A percentile compares a stretch with the other conserved stretches of the same genome.
Conservation (phyloP, 371 early-diverging fungal species). For the Encephalitozoon hellem region DNA sequence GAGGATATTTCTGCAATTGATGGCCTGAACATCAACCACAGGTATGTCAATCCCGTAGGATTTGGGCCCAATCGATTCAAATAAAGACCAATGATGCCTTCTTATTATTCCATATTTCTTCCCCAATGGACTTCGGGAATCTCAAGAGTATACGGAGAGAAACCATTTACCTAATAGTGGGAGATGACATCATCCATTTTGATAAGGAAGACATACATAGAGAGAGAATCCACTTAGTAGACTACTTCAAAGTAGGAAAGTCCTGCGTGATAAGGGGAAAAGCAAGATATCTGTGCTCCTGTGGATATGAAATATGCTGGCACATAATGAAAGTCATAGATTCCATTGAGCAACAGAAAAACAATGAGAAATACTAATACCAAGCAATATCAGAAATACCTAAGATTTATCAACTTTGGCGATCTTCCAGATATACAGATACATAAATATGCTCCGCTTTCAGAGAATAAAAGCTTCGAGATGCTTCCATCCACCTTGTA, state of each 20-base stretch:
- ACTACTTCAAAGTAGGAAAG: slow-evolving; percentile 3
- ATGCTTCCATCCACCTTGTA: neutral
- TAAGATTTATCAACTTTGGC: slow-evolving; percentile 1
- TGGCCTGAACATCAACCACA: slow-evolving; percentile 1
- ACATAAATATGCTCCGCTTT: neutral
- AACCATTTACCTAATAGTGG: slow-evolving; percentile 14
- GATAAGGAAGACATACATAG: neutral
- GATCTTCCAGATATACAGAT: neutral
- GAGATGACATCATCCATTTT: neutral
- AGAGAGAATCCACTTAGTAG: neutral
- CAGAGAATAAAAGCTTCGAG: neutral
- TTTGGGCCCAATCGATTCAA: slow-evolving; percentile 25
- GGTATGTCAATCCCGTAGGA: slow-evolving; percentile 6
- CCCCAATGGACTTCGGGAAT: neutral
- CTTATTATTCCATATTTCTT: neutral
- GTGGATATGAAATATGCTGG: slow-evolving; percentile 6
- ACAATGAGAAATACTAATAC: neutral
- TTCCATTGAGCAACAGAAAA: neutral
- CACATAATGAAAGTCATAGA: neutral
- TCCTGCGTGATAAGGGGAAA: neutral
- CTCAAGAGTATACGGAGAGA: neutral
- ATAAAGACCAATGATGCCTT: slow-evolving; percentile 24
- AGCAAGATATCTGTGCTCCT: neutral
- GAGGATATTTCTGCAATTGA: slow-evolving; percentile 30
- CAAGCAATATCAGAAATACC: neutral